Evolutionary conservation across 2,329 filamentous ascomycete genomes (phyloP).

Genomic region (Rutstroemia sp.): DNA sequence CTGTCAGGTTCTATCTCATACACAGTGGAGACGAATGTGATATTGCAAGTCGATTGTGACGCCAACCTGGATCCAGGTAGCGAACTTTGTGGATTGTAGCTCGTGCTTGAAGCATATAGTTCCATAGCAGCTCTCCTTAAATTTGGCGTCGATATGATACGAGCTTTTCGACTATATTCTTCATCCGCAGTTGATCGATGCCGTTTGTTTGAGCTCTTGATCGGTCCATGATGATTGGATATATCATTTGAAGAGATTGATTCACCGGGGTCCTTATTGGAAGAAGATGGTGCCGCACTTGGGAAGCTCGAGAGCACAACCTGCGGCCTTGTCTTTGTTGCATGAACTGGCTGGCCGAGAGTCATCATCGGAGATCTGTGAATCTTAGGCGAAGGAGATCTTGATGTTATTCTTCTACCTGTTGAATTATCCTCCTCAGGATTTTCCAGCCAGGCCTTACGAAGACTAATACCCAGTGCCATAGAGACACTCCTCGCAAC

Average conservation of each 20-base stretch:
- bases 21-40: too few species aligned
- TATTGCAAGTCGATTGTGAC: too few species aligned
- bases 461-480: slow-evolving; percentile 55
- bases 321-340: too few species aligned
- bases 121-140: background rate
- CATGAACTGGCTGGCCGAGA: too few species aligned
- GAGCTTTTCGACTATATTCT: background rate
- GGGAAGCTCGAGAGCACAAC: too few species aligned
- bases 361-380: too few species aligned
- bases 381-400: too few species aligned
- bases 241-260: background rate
- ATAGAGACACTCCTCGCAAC: slow-evolving; percentile 64
- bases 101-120: background rate
- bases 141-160: background rate
- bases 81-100: too few species aligned
- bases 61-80: too few species aligned
- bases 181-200: background rate
- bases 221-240: background rate
- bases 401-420: background rate
- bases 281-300: background rate
- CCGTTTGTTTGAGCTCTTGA: background rate
- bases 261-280: background rate
- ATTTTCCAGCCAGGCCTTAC: slow-evolving; percentile 44
- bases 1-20: too few species aligned
- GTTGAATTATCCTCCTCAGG: slow-evolving; percentile 6